phyloP scores from a whole-genome alignment of 2,329 filamentous ascomycete genomes.

The Fusarium keratoplasticum region DNA sequence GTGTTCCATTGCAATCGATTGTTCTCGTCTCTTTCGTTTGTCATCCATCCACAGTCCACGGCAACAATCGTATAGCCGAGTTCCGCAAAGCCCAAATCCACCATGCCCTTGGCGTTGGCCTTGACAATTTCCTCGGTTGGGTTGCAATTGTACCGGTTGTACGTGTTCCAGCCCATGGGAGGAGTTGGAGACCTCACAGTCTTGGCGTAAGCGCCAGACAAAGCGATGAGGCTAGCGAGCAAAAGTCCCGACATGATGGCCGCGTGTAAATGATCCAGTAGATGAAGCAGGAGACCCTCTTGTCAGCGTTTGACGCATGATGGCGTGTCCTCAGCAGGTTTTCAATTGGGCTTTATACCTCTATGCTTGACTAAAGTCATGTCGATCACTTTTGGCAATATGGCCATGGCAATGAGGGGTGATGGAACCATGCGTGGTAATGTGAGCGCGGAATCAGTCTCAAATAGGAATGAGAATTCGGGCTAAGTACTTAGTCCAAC shows the following conservation, averaged over 20 bases:
- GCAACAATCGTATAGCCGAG: slow-evolving; percentile 68
- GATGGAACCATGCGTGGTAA: background rate
- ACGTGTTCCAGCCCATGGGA: slow-evolving; percentile 68
- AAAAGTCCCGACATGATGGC: slow-evolving; percentile 14
- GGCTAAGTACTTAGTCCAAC: background rate
- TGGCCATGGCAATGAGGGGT: background rate
- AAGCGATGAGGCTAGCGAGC: slow-evolving; percentile 10
- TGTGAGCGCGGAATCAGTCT: background rate
- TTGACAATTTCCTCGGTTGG: slow-evolving; percentile 38
- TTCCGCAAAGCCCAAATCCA: slow-evolving; percentile 62
- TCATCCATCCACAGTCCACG: slow-evolving; percentile 69
- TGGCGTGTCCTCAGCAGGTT: background rate
- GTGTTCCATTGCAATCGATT: slow-evolving; percentile 63
- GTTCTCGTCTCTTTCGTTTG: slow-evolving; percentile 52
- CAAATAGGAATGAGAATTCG: background rate
- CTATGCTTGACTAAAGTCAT: background rate
- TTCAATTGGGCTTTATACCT: background rate
- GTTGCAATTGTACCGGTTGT: slow-evolving; percentile 57
- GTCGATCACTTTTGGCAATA: background rate
- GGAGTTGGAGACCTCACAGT: slow-evolving; percentile 48
- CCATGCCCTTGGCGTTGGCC: slow-evolving; percentile 63
- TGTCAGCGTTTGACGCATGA: background rate
- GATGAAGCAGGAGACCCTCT: background rate
- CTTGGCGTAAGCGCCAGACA: slow-evolving; percentile 6
- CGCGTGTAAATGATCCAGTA: background rate